These are phyloP conservation scores for Blastobotrys americana DNA, from an alignment of 805 yeast species.

Conservation along the genomic window DNA sequence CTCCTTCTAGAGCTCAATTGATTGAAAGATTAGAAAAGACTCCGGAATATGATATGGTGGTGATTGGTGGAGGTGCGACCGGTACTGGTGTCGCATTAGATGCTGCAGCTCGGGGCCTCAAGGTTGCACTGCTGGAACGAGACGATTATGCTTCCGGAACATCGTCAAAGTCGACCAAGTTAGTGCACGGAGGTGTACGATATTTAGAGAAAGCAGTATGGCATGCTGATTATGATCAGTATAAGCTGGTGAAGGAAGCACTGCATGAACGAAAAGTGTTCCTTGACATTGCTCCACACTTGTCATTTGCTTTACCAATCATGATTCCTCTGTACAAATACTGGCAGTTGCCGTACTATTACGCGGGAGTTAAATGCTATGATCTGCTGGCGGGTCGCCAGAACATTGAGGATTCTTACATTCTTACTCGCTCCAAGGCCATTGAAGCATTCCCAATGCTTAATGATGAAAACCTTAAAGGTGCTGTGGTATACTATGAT, in stretches of 20 bases:
- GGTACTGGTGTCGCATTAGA: slow-evolving; percentile 93
- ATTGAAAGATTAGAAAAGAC: slow-evolving; percentile 24
- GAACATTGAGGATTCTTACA: slow-evolving; percentile 70
- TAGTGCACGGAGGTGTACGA: slow-evolving; percentile 97
- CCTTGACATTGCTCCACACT: slow-evolving; percentile 86
- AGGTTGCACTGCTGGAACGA: slow-evolving; percentile 79
- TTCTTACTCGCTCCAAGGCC: slow-evolving; percentile 60
- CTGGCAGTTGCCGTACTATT: slow-evolving; percentile 95
- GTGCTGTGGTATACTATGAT: slow-evolving; percentile 89
- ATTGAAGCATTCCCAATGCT: slow-evolving; percentile 78
- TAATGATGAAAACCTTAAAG: slow-evolving; percentile 70
- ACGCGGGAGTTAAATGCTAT: slow-evolving; percentile 83
- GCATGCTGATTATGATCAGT: slow-evolving; percentile 83
- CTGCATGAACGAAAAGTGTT: slow-evolving; percentile 80
- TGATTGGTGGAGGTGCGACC: slow-evolving; percentile 95
- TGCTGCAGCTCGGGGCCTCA: slow-evolving; percentile 83
- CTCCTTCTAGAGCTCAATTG: slow-evolving; percentile 26
- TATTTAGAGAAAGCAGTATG: slow-evolving; percentile 91
- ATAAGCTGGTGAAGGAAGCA: slow-evolving; percentile 83
- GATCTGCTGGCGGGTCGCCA: slow-evolving; percentile 89
- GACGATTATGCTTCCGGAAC: slow-evolving; percentile 91
- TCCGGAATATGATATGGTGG: slow-evolving; percentile 65
- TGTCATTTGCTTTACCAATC: slow-evolving; percentile 78
- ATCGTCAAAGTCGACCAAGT: slow-evolving; percentile 87
- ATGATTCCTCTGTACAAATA: slow-evolving; percentile 93